A percentile compares a stretch with the other conserved stretches of the same genome.
phyloP scores from a whole-genome alignment of 768 basidiomycete species.

The Tremella yokohamensis region DNA sequence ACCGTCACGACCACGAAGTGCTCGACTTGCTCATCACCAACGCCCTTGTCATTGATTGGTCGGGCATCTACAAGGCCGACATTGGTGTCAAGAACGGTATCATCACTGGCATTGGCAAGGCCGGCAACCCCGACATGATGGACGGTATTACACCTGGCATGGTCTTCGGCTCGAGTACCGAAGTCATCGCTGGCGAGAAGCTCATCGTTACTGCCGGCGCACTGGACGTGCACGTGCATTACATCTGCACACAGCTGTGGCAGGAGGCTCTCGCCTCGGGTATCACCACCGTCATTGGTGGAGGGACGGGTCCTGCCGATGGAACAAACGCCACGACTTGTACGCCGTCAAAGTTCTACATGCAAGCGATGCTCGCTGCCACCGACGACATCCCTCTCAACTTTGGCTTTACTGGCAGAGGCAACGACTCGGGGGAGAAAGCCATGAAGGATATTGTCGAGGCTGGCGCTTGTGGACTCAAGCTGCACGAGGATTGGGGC shows the following conservation, averaged over 20 bases:
- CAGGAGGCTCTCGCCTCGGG: slow-evolving; percentile 62
- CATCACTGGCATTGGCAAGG: slow-evolving; percentile 90
- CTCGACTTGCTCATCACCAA: slow-evolving; percentile 95
- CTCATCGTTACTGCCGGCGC: slow-evolving; percentile 90
- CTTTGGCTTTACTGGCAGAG: slow-evolving; percentile 93
- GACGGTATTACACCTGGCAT: slow-evolving; percentile 67
- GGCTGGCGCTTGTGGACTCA: slow-evolving; percentile 83
- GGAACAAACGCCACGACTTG: slow-evolving; percentile 92
- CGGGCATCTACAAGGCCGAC: slow-evolving; percentile 96
- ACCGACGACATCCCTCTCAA: slow-evolving; percentile 88
- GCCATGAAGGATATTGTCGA: slow-evolving; percentile 70
- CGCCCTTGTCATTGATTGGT: slow-evolving; percentile 89
- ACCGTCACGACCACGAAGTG: slow-evolving; percentile 62
- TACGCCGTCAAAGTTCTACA: slow-evolving; percentile 83
- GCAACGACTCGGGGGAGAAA: slow-evolving; percentile 75
- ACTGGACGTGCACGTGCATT: slow-evolving; percentile 88
- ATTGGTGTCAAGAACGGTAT: slow-evolving; percentile 81
- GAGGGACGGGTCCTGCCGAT: slow-evolving; percentile 88
- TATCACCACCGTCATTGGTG: slow-evolving; percentile 91
- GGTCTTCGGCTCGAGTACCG: slow-evolving; percentile 83
- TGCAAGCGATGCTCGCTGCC: slow-evolving; percentile 84
- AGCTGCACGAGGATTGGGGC: slow-evolving; percentile 98
- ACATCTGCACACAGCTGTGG: slow-evolving; percentile 90
- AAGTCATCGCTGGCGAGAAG: slow-evolving; percentile 88
- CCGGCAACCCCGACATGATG: slow-evolving; percentile 95